Evolutionary conservation across 176 grass and related monocot genomes (phyloP), one percentile per base, ranked within the genome.

Genomic region (Pharus latifolius): DNA sequence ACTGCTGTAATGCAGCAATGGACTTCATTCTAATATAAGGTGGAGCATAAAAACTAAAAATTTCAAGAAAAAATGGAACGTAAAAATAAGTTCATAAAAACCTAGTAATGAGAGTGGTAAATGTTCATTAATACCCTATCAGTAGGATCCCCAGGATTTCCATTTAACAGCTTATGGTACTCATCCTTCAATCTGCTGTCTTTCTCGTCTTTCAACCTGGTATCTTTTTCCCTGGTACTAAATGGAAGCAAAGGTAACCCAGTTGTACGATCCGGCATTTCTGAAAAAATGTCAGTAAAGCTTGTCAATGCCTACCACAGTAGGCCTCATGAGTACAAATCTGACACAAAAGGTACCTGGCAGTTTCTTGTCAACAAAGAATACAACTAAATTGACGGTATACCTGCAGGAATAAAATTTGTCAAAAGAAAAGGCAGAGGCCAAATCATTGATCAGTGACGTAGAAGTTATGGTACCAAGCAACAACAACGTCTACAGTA

Each of bases 351-450:
- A 82, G 40, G 65, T 40, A 98, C 94, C 94, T 85, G 90, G 75
- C 7, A 99, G 82, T 64, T 94, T 99, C 78, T 42, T 91, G 76
- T 99, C 90, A 3, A 99, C 60, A 33, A 99, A 99, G 83, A 84
- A 99, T 28, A 99, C 90, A 16, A 91, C 87, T 49, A 99, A 77
- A 73, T 99, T 99, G 45, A 99, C 96, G 1, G 96, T 91, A 72
- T 99, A 99, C 96, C 95, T 98, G 60, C 26, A 56, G 6, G 30
- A 6, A 34, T n/a, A 81, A 42, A 3, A 30, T 56, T 1, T 33
- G 33, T 34, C 10, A 42, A 44, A 23, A 31, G 3, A 38, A 33
- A n/a, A 53, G 17, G 29, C 15, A 23, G 9, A n/a, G 11, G 17
- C 8, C 47, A 55, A 29, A 47, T 30, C 7, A 54, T 47, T 18